Conservation (phyloP, 2,329 filamentous ascomycete species). For the Clonostachys sp. region DNA sequence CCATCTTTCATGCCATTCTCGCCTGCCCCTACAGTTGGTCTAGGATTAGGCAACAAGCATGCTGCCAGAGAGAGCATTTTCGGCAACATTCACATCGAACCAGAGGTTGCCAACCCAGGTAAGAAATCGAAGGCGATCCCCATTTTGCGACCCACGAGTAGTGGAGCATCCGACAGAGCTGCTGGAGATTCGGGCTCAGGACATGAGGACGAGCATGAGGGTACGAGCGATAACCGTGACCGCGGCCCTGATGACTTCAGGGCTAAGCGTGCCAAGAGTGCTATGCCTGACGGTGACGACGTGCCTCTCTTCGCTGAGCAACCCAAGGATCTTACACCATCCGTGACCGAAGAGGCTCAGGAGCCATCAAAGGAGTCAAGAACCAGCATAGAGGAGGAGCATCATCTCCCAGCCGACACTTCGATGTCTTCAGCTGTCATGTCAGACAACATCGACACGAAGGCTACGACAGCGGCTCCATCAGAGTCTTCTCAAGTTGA, state of each 20-base stretch:
- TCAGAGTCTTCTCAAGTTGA: conserved; percentile 48
- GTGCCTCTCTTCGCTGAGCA: conserved; percentile 70
- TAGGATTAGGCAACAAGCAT: conserved; percentile 15
- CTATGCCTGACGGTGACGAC: conserved; percentile 62
- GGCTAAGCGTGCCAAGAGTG: conserved; percentile 69
- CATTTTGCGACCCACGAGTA: conserved; percentile 64
- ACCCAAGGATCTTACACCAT: conserved; percentile 11
- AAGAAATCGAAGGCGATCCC: conserved; percentile 82
- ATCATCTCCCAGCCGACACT: conserved; percentile 42
- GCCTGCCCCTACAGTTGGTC: conserved; percentile 9
- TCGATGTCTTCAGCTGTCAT: conserved; percentile 49
- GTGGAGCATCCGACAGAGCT: conserved; percentile 14
- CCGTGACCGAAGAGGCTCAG: conserved; percentile 1
- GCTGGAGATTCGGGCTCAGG: not conserved
- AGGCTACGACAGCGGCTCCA: conserved; percentile 45
- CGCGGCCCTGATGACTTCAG: conserved; percentile 64
- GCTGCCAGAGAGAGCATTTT: conserved; percentile 55
- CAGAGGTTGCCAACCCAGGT: conserved; percentile 58
- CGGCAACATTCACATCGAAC: conserved; percentile 60
- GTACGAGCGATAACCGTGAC: conserved; percentile 45
- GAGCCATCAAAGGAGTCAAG: conserved; percentile 12
- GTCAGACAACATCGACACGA: conserved; percentile 49
- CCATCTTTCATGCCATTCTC: conserved; percentile 69
- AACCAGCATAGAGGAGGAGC: conserved; percentile 21
- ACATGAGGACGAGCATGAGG: conserved; percentile 6